phyloP scores from a whole-genome alignment of 495 filamentous ascomycete species.

The Cryomyces minteri region DNA sequence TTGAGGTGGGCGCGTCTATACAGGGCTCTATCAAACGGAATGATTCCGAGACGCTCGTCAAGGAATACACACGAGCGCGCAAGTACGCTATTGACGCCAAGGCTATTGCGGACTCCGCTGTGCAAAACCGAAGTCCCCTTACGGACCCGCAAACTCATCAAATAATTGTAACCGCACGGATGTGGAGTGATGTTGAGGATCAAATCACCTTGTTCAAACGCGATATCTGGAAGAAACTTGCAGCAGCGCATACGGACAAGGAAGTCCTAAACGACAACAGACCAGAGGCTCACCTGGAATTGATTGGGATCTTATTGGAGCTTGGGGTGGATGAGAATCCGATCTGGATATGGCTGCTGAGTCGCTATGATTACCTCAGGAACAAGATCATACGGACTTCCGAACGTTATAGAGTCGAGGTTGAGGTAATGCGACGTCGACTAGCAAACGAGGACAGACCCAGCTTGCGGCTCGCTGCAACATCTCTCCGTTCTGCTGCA shows the following conservation, averaged over 20 bases:
- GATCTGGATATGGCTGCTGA: slow-evolving; percentile 86
- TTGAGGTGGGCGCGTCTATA: slow-evolving; percentile 61
- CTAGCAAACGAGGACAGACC: slow-evolving; percentile 57
- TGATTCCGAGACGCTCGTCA: slow-evolving; percentile 73
- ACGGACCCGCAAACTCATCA: slow-evolving; percentile 64
- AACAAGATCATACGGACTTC: slow-evolving; percentile 59
- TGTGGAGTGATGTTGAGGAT: slow-evolving; percentile 80
- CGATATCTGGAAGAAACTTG: slow-evolving; percentile 66
- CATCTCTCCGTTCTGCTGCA: slow-evolving; percentile 47
- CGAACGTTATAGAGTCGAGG: slow-evolving; percentile 71
- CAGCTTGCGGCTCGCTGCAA: slow-evolving; percentile 43
- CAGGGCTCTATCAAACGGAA: slow-evolving; percentile 72
- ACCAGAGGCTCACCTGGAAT: slow-evolving; percentile 71
- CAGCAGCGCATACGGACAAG: slow-evolving; percentile 24
- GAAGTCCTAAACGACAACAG: slow-evolving; percentile 25
- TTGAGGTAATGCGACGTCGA: slow-evolving; percentile 72
- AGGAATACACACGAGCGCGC: slow-evolving; percentile 65
- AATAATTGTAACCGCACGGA: slow-evolving; percentile 74
- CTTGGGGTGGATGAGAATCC: slow-evolving; percentile 89
- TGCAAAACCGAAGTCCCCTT: slow-evolving; percentile 27
- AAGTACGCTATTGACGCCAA: slow-evolving; percentile 57
- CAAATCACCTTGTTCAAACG: slow-evolving; percentile 75
- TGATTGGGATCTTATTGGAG: slow-evolving; percentile 75
- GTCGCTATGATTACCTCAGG: slow-evolving; percentile 73
- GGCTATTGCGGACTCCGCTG: slow-evolving; percentile 33